A percentile compares a stretch with the other conserved stretches of the same genome.
These are phyloP conservation scores for Omphalea diandra DNA, from an alignment of 441 rosid genomes.

Conservation along the genomic window DNA sequence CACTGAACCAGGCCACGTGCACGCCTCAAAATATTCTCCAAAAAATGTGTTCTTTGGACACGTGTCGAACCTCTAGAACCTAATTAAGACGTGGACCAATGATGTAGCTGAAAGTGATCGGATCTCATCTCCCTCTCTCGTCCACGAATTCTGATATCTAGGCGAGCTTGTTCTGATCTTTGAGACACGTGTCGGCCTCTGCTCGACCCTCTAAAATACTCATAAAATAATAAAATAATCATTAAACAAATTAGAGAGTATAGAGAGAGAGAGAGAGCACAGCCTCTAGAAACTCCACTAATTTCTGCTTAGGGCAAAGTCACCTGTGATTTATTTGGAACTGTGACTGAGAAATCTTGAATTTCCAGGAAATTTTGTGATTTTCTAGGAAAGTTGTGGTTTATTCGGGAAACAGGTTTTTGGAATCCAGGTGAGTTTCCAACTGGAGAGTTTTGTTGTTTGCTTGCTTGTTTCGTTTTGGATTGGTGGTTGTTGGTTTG, in stretches of 20 bases:
- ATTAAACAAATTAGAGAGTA: constrained; percentile 1
- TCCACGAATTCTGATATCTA: constrained; percentile 80
- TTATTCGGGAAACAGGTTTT: background rate
- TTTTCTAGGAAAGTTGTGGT: constrained; percentile 20
- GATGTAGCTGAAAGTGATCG: constrained; percentile 60
- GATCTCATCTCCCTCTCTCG: constrained; percentile 60
- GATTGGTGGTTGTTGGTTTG: background rate
- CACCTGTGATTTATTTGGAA: constrained; percentile 13
- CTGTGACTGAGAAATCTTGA: too few species aligned
- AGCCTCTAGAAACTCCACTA: constrained; percentile 41
- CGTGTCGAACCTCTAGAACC: constrained; percentile 19
- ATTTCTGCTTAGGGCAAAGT: constrained; percentile 20
- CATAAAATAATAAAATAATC: constrained; percentile 14
- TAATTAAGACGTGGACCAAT: constrained; percentile 65
- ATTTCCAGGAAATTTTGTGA: too few species aligned
- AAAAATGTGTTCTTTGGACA: background rate
- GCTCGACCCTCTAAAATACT: constrained; percentile 20
- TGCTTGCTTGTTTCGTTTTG: constrained; percentile 7
- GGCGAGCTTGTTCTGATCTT: constrained; percentile 39
- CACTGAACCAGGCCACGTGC: constrained; percentile 22
- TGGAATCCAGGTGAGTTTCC: constrained; percentile 38
- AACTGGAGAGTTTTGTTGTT: background rate
- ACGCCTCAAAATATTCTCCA: background rate
- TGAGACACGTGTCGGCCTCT: constrained; percentile 53
- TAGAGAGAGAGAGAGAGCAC: constrained; percentile 4